phyloP scores from a whole-genome alignment of 192 early-diverging fungal genomes.

The Coemansia sp. region DNA sequence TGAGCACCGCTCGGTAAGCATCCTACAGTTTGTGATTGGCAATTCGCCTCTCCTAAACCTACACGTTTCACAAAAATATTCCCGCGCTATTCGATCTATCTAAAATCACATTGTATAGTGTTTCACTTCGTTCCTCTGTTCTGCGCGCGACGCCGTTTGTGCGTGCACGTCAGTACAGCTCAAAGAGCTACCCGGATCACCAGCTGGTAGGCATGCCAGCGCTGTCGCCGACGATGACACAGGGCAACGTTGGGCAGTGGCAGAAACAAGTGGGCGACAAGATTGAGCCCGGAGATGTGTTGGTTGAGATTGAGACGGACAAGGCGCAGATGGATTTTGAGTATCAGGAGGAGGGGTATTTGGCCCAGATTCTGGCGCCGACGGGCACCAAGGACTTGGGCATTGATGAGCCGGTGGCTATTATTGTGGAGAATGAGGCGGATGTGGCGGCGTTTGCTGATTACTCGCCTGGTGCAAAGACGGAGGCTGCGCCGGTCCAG shows the following conservation, averaged over 20 bases:
- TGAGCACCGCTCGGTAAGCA: constrained; percentile 43
- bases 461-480: constrained; percentile 55
- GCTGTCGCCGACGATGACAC: constrained; percentile 95
- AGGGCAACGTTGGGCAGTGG: constrained; percentile 92
- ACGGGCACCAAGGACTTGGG: constrained; percentile 83
- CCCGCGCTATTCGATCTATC: too few species aligned
- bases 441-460: constrained; percentile 86
- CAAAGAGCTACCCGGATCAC: constrained; percentile 66
- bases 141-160: background rate
- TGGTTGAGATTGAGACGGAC: constrained; percentile 96
- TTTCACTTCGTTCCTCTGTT: too few species aligned
- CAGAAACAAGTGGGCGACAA: constrained; percentile 88
- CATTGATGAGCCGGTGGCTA: constrained; percentile 83
- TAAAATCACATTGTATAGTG: too few species aligned
- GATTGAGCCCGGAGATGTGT: constrained; percentile 85
- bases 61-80: too few species aligned
- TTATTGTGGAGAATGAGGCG: constrained; percentile 86
- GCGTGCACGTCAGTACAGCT: constrained; percentile 44
- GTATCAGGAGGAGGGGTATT: constrained; percentile 91
- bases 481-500: constrained; percentile 27
- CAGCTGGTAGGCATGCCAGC: constrained; percentile 88
- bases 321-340: constrained; percentile 99
- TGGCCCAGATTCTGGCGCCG: constrained; percentile 88
- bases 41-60: too few species aligned
- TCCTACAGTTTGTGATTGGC: background rate